phyloP scores from a whole-genome alignment of 345 rosid species.

The Arabis hirsuta region DNA sequence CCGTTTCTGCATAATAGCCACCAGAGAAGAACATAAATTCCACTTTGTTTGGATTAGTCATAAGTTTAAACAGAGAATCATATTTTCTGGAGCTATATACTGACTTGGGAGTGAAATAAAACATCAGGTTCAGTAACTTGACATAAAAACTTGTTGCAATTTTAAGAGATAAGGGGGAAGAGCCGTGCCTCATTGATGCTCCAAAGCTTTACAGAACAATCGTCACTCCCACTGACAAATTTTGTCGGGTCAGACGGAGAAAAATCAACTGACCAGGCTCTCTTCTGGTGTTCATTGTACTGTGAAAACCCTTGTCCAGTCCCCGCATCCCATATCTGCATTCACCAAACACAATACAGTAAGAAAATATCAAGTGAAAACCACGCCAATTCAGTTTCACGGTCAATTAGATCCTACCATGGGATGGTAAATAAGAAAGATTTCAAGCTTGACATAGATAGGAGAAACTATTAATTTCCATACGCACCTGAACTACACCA shows the following conservation, averaged over 20 bases:
- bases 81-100: conserved; percentile 14
- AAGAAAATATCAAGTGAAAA: conserved; percentile 30
- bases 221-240: conserved; percentile 95
- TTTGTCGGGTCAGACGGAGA: conserved; percentile 76
- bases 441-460: conserved; percentile 13
- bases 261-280: conserved; percentile 98
- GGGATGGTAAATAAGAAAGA: conserved; percentile 11
- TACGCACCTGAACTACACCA: conserved; percentile 75
- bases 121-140: background rate
- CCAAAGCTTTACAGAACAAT: conserved; percentile 88
- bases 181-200: conserved; percentile 69
- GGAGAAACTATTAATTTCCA: conserved; percentile 15
- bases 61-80: conserved; percentile 15
- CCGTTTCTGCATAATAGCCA: conserved; percentile 61
- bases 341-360: conserved; percentile 45
- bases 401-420: conserved; percentile 3
- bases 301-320: conserved; percentile 75
- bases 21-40: conserved; percentile 26
- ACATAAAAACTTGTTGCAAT: background rate
- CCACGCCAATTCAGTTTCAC: conserved; percentile 19
- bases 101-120: conserved; percentile 1
- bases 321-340: conserved; percentile 87
- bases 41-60: background rate
- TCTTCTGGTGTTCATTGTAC: conserved; percentile 72
- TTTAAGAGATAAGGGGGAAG: conserved; percentile 24